Percentiles rank a stretch among this genome's conserved stretches.
Conservation (phyloP, 2,329 filamentous ascomycete genomes). For the Pseudopithomyces maydicus region DNA sequence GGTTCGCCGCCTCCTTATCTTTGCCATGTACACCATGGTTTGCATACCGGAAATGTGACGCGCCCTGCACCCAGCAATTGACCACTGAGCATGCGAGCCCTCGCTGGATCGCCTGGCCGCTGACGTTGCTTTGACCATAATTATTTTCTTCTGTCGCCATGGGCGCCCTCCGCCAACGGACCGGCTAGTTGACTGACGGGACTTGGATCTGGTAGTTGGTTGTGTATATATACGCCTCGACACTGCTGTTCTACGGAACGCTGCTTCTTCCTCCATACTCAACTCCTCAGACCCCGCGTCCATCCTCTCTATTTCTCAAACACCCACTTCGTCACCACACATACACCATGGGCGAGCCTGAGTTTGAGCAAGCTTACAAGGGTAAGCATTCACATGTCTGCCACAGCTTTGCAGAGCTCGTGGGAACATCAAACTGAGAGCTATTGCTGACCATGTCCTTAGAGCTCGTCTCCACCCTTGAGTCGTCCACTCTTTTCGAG, state of each 20-base stretch:
- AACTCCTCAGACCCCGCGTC: neutral
- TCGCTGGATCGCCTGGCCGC: slow-evolving; percentile 87
- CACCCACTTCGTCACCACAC: slow-evolving; percentile 2
- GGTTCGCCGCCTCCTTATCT: slow-evolving; percentile 39
- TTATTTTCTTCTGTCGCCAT: slow-evolving; percentile 23
- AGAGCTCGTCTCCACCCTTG: slow-evolving; percentile 95
- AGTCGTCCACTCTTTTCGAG: slow-evolving; percentile 90
- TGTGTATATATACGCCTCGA: slow-evolving; percentile 35
- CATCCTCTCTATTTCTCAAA: neutral
- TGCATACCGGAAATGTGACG: slow-evolving; percentile 31
- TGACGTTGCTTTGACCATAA: slow-evolving; percentile 62
- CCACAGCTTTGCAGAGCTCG: too few relatives aligned
- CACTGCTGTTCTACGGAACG: slow-evolving; percentile 15
- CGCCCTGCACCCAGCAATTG: slow-evolving; percentile 22
- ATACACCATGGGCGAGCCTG: slow-evolving; percentile 81
- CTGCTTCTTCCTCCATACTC: slow-evolving; percentile 10
- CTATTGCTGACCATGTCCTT: slow-evolving; percentile 22
- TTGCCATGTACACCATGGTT: slow-evolving; percentile 39
- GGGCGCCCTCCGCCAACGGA: slow-evolving; percentile 22
- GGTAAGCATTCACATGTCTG: slow-evolving; percentile 59
- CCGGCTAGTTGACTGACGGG: slow-evolving; percentile 8
- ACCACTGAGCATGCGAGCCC: slow-evolving; percentile 55
- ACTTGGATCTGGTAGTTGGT: slow-evolving; percentile 12
- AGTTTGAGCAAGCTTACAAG: slow-evolving; percentile 98
- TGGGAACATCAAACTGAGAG: neutral